Base-by-base conservation (phyloP, 257 asterid species). In the Mitragyna speciosa region DNA sequence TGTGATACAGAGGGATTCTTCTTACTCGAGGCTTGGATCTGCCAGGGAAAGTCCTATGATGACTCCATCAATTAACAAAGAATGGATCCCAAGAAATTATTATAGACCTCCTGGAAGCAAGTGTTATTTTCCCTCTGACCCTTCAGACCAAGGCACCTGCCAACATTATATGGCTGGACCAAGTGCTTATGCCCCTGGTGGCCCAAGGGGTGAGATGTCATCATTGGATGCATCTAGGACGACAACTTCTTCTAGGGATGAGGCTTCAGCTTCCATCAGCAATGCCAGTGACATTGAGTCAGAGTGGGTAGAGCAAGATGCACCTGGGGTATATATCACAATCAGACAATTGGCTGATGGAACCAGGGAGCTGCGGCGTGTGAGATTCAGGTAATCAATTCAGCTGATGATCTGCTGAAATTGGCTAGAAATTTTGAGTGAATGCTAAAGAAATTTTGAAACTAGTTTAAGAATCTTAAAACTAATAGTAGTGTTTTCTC, bases 261-360 rank as follows among this genome's bases (percentile, higher is more conserved):
- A 92, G 81, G 95, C 96, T 45, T 93, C 98, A 1, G 88, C 89
- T 71, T 96, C 99, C 39, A 71, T 96, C n/a, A 96, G 99, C 89
- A 96, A 94, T 83, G 97, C 97, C 65, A 94, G 98, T 85, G 98
- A 94, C 24, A 79, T 92, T 22, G 98, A 92, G 69, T 91, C 97
- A 0, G 99, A 96, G 67, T 96, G 98, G 99, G 83, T 92, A 9
- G 99, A 96, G 79, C 91, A 93, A 86, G 99, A 94, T 31, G 98
- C 92, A 83, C 97, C 96, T 0, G 99, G 99, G 4, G 97, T 96
- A 39, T 91, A 89, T 67, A 90, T 96, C 66, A 96, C 99, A 79
- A 90, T 96, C 90, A 91, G 98, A 79, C 97, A 91, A 73, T 92
- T 92, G 58, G 92, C 84, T 61, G 97, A 90, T 80, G 97, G 99